Base-by-base conservation (phyloP, 352 stramenopile species). In the Phytophthora vignae region DNA sequence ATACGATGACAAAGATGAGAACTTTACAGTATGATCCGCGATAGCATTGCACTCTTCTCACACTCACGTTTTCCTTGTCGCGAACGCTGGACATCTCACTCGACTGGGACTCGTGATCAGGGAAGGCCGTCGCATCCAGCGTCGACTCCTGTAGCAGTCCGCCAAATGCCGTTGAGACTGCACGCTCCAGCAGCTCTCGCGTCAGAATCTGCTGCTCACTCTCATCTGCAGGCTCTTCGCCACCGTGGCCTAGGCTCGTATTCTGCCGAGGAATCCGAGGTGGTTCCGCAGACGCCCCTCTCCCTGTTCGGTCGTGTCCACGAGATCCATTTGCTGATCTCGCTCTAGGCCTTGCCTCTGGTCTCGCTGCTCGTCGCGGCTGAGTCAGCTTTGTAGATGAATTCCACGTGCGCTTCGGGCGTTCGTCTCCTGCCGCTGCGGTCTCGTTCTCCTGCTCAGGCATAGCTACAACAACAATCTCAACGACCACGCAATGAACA, bases 101-200 rank as follows among this genome's bases (percentile, higher is more conserved):
- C 25, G 50, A 59, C 52, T 70, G 58, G 0, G 72, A 76, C n/a
- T 61, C 49, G 9, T 49, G 5, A 29, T 79, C 63, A 21, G 55
- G 68, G 36, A 74, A 74, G 9, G 60, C 64, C 50, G 58, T 42
- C 5, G 25, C 49, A 67, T 79, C 63, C n/a, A 76, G 49, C 7
- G 60, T 67, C 17, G 58, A 74, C 14, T 79, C 75, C 17, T 69
- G 50, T 38, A 77, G 25, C 10, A 76, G 22, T 8, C 67, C 65
- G 22, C 71, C 70, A 54, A 90, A 81, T 21, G 78, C 83, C n/a
- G 76, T 77, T 27, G 78, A 81, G 27, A 92, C 77, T 15, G 85
- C 85, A 21, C 85, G 79, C 49, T 91, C 83, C 27, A 92, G 77
- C 54, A 92, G 79, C 33, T 79, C 80, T 40, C 83, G 71, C 14